Percentiles rank a stretch among this genome's conserved stretches.
Conservation (phyloP, 768 basidiomycete species). For the Leccinum olivaceopallidum region DNA sequence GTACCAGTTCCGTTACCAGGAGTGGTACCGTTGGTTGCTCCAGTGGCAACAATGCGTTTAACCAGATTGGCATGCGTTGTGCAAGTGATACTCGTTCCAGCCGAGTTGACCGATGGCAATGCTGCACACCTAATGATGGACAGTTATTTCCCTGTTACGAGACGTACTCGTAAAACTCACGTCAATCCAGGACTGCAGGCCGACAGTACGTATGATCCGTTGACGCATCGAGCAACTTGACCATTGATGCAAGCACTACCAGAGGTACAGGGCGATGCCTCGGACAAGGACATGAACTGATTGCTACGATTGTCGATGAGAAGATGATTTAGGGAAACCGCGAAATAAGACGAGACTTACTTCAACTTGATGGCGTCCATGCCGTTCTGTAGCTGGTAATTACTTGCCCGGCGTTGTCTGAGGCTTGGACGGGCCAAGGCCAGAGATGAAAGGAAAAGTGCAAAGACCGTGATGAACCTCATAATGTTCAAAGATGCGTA, state of each 20-base stretch:
- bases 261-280: constrained; percentile 37
- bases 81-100: constrained; percentile 54
- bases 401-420: constrained; percentile 26
- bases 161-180: constrained; percentile 9
- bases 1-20: constrained; percentile 17
- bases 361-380: constrained; percentile 43
- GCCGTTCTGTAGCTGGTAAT: constrained; percentile 40
- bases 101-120: constrained; percentile 48
- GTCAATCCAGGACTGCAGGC: constrained; percentile 19
- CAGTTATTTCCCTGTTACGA: background rate
- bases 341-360: constrained; percentile 28
- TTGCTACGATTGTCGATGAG: constrained; percentile 19
- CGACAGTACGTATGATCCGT: constrained; percentile 37
- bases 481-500: constrained; percentile 21
- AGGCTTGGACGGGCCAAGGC: constrained; percentile 39
- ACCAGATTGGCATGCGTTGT: constrained; percentile 48
- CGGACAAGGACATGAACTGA: constrained; percentile 18
- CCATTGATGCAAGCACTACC: constrained; percentile 50
- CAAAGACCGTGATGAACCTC: constrained; percentile 42
- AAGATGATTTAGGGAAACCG: background rate
- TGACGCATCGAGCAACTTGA: constrained; percentile 58
- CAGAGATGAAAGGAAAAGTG: constrained; percentile 27
- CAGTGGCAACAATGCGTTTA: constrained; percentile 45
- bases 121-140: constrained; percentile 32
- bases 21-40: constrained; percentile 23